A percentile compares a stretch with the other conserved stretches of the same genome.
Conservation (phyloP, 805 yeast genomes). For the Candida krabiensis region DNA sequence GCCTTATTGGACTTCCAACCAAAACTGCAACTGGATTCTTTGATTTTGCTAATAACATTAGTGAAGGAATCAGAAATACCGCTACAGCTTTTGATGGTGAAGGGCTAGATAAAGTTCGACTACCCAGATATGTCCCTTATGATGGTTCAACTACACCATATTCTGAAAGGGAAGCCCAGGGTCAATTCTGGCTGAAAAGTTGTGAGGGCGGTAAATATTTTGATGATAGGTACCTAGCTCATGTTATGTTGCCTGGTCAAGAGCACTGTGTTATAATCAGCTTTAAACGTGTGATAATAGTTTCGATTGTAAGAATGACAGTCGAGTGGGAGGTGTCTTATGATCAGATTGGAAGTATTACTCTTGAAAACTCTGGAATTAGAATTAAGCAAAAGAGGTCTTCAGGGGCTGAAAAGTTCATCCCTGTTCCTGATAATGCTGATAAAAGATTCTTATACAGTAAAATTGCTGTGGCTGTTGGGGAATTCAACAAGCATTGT, state of each 20-base stretch:
- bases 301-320: slow-evolving; percentile 58
- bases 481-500: slow-evolving; percentile 62
- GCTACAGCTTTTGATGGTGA: slow-evolving; percentile 86
- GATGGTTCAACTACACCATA: slow-evolving; percentile 77
- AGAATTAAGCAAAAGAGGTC: slow-evolving; percentile 52
- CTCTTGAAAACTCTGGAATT: slow-evolving; percentile 79
- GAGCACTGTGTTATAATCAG: slow-evolving; percentile 79
- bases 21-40: slow-evolving; percentile 94
- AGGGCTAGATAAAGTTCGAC: slow-evolving; percentile 72
- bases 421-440: slow-evolving; percentile 71
- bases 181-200: slow-evolving; percentile 87
- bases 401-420: slow-evolving; percentile 49
- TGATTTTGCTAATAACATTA: slow-evolving; percentile 87
- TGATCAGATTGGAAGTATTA: slow-evolving; percentile 64
- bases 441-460: slow-evolving; percentile 67
- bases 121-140: slow-evolving; percentile 73
- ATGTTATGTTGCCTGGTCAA: slow-evolving; percentile 77
- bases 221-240: slow-evolving; percentile 80
- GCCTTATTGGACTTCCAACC: slow-evolving; percentile 93
- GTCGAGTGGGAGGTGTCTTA: slow-evolving; percentile 73
- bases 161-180: slow-evolving; percentile 83
- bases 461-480: slow-evolving; percentile 77
- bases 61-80: slow-evolving; percentile 91
- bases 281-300: slow-evolving; percentile 63
- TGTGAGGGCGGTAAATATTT: slow-evolving; percentile 78